Evolutionary conservation across 345 rosid genomes (phyloP).

Genomic region (Citrus maxima): DNA sequence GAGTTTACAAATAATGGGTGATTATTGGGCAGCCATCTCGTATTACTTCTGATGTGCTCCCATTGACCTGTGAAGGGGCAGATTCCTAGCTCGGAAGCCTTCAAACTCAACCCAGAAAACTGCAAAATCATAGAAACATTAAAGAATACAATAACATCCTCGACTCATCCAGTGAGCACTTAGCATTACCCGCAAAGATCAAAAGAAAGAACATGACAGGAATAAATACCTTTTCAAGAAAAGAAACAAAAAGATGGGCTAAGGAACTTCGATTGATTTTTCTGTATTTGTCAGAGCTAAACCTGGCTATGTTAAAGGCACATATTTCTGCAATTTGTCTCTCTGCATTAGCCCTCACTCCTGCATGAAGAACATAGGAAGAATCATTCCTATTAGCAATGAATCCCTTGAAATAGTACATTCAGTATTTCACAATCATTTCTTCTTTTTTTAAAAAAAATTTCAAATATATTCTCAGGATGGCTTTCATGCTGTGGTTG

Average conservation of each 20-base stretch:
- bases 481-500: neutral
- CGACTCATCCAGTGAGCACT: neutral
- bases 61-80: conserved; percentile 73
- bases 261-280: conserved; percentile 54
- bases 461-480: neutral
- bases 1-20: conserved; percentile 61
- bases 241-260: conserved; percentile 72
- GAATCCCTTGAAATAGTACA: neutral
- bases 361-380: conserved; percentile 36
- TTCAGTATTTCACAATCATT: neutral
- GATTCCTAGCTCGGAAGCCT: conserved; percentile 60
- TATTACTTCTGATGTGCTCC: conserved; percentile 59
- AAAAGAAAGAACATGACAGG: neutral
- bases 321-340: conserved; percentile 44
- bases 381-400: neutral
- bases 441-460: neutral
- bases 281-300: conserved; percentile 41
- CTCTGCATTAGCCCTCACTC: conserved; percentile 67
- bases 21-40: conserved; percentile 78
- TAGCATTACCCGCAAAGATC: neutral
- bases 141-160: neutral
- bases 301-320: conserved; percentile 50
- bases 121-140: conserved; percentile 20
- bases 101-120: conserved; percentile 53
- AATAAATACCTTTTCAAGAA: conserved; percentile 63